These are phyloP conservation scores for Wickerhamomyces silvicola DNA, from an alignment of 805 yeast genomes.

Conservation along the genomic window DNA sequence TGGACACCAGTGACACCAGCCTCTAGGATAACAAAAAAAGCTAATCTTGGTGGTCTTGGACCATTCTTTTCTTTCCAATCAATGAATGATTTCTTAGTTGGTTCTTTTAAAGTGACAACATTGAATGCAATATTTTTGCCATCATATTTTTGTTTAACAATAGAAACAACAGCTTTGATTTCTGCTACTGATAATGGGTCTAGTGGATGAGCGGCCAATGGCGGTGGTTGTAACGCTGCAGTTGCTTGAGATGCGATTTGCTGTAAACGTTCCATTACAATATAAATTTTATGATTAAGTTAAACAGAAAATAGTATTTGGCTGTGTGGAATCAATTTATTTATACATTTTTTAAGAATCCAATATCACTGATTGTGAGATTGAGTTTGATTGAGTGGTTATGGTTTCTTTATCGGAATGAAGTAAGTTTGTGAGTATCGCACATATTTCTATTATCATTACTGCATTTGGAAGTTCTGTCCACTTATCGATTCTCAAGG, in stretches of 20 bases:
- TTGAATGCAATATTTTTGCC: constrained; percentile 50
- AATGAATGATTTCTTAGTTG: constrained; percentile 55
- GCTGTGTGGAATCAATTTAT: no score
- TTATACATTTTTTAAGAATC: no score
- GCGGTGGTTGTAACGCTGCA: constrained; percentile 46
- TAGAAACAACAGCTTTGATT: constrained; percentile 48
- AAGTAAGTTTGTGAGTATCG: no score
- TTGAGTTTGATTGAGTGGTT: no score
- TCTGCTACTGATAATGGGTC: constrained; percentile 66
- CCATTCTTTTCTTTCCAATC: constrained; percentile 60
- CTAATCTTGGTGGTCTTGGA: constrained; percentile 61
- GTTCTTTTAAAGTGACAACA: constrained; percentile 67
- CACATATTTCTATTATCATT: no score
- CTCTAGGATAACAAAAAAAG: constrained; percentile 58
- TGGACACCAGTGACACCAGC: constrained; percentile 54
- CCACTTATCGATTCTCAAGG: no score
- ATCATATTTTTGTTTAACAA: constrained; percentile 42
- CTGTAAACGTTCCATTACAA: constrained; percentile 63
- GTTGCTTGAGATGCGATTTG: constrained; percentile 59
- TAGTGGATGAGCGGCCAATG: constrained; percentile 56
- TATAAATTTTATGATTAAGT: no score
- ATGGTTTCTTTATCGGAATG: no score
- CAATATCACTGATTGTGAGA: no score
- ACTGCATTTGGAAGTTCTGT: no score
- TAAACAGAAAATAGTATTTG: no score